Base-by-base conservation (phyloP, 768 basidiomycete species). In the Boletus subparvulus region DNA sequence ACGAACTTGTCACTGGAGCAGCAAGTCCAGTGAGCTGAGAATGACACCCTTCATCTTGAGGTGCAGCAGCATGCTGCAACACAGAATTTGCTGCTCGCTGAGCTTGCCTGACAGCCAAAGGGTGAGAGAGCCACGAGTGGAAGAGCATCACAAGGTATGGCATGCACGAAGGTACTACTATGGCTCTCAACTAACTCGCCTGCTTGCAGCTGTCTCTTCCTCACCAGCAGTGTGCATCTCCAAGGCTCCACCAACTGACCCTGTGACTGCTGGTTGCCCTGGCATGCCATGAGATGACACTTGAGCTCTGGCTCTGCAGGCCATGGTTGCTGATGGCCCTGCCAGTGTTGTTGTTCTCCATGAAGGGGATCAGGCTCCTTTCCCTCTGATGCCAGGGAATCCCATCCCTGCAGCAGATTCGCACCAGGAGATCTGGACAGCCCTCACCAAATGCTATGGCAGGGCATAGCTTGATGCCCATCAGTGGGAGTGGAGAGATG, bases 401-500 rank as follows among this genome's bases (percentile, higher is more conserved):
- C 32, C 32, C 32, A 33, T 3, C 32, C 10, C 11, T 11, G 32
- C 32, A 33, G 32, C 16, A 33, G 44, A 51, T n/a, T 16, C 40
- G 37, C 6, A 2, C 24, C 41, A 26, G 13, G 56, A 50, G 40
- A 9, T 26, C 12, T 61, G 56, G 56, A 6, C 3, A 0, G 44
- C 47, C 21, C 56, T 61, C 7, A 19, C 10, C 11, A n/a, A 28
- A 9, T 14, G 16, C 36, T 52, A 36, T 37, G 47, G n/a, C 14
- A 37, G 36, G 36, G 16, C 54, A 30, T 5, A 37, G 19, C 55
- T 57, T n/a, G 61, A 66, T 54, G 58, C 39, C 17, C 69, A 70
- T 49, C 19, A 66, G 21, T 73, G 72, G 70, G 60, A 66, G 30
- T 58, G 60, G 41, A 54, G 45, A 8, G 50, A 55, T 6, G 59